These are phyloP conservation scores for Exserohilum turcica DNA, from an alignment of 2,329 filamentous ascomycete species.

Conservation along the genomic window DNA sequence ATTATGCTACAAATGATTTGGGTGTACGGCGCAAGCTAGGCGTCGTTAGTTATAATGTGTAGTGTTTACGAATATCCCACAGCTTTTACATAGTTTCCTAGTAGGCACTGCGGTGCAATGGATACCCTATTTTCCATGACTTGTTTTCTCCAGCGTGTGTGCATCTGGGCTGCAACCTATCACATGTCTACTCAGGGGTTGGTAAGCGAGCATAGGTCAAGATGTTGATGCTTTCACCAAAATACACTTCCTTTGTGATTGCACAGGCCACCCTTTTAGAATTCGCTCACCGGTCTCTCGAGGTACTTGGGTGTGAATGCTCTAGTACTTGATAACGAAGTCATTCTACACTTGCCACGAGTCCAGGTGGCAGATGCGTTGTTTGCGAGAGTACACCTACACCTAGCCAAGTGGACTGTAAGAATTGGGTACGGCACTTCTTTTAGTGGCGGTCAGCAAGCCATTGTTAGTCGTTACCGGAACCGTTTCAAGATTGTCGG, in stretches of 20 bases:
- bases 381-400: too few relatives aligned
- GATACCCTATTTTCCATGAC: neutral
- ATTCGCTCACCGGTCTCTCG: too few relatives aligned
- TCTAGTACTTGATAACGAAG: too few relatives aligned
- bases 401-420: too few relatives aligned
- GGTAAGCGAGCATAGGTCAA: too few relatives aligned
- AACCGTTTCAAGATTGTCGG: neutral
- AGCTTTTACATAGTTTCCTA: neutral
- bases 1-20: neutral
- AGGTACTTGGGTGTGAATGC: too few relatives aligned
- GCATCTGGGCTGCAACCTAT: neutral
- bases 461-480: neutral
- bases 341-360: neutral
- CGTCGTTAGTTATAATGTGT: neutral
- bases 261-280: too few relatives aligned
- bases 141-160: neutral
- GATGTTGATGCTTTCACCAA: too few relatives aligned
- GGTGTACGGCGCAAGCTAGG: neutral
- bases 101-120: constrained; percentile 1
- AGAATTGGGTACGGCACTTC: neutral
- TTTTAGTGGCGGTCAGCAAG: neutral
- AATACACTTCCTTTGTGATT: too few relatives aligned
- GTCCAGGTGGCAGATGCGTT: too few relatives aligned
- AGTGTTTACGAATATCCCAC: neutral
- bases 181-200: neutral